A percentile compares a stretch with the other conserved stretches of the same genome.
Evolutionary conservation across 306 rosid genomes (phyloP).

Genomic region (Acacia confusa): DNA sequence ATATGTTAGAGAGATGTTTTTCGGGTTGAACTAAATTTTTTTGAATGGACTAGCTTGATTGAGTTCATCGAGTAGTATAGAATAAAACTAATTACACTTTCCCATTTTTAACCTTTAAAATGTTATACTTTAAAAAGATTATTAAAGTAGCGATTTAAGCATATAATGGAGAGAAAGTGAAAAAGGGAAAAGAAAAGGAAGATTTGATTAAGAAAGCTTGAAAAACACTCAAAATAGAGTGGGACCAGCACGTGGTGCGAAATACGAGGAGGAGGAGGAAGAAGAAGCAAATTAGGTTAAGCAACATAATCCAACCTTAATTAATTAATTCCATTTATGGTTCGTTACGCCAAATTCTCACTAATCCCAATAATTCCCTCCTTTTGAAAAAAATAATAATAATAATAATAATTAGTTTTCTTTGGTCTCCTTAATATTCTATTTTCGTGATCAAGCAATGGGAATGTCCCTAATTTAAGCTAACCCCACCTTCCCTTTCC

Average conservation of each 20-base stretch:
- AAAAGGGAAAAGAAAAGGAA: neutral
- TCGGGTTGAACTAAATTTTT: too few relatives aligned
- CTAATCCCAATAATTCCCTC: conserved; percentile 49
- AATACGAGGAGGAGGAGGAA: conserved; percentile 26
- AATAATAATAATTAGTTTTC: neutral
- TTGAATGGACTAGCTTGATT: too few relatives aligned
- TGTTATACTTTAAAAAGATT: too few relatives aligned
- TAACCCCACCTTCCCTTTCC: conserved; percentile 17
- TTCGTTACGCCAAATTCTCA: conserved; percentile 95
- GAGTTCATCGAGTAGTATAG: too few relatives aligned
- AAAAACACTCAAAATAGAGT: conserved; percentile 36
- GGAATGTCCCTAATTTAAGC: conserved; percentile 39
- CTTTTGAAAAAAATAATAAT: neutral
- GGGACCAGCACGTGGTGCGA: conserved; percentile 43
- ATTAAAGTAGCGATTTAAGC: neutral
- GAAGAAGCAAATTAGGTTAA: conserved; percentile 62
- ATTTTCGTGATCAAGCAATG: conserved; percentile 1
- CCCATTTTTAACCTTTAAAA: neutral
- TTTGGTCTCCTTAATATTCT: neutral
- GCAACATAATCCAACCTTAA: conserved; percentile 50
- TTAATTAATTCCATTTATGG: conserved; percentile 54
- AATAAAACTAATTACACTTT: neutral
- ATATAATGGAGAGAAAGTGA: neutral
- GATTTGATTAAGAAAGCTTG: conserved; percentile 16
- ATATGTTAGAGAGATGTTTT: too few relatives aligned